Base-by-base conservation (phyloP, 805 yeast genomes). In the Hanseniaspora occidentalis region DNA sequence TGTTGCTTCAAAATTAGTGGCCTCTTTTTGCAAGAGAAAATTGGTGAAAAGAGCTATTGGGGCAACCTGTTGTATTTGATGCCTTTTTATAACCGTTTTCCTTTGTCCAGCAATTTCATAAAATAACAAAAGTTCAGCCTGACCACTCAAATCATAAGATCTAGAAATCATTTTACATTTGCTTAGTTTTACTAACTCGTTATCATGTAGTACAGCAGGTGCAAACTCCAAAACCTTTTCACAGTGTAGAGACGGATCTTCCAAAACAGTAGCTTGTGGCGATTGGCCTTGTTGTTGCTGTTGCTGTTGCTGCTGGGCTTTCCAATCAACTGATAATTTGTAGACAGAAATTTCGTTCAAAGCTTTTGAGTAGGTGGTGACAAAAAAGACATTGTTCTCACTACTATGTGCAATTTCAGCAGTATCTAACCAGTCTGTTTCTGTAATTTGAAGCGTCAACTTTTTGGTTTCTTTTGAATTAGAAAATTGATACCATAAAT, bases 401-500 rank as follows among this genome's bases (percentile, higher is more conserved):
- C 47, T 50, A 33, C 58, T 52, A 20, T 61, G 60, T 1, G 62
- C 56, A 24, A 58, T 48, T 35, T 52, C 53, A 5, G 60, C 60
- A 44, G 45, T 48, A 34, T 54, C 50, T 17, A 60, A 39, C 59
- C 62, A 56, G 20, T 57, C 59, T 11, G 51, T 39, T 36, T 56
- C 61, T 27, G 55, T 52, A 4, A 40, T 40, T 19, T 58, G 61
- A 20, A 56, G 41, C 1, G 58, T 52, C 1, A 58, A 53, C 40
- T 60, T 60, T 37, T 58, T 60, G 41, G 57, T 60, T 39, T 57
- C 62, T 37, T 58, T 60, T 2, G 64, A 60, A 40, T 60, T 60
- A 10, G 63, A 60, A 38, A 60, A 56, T 41, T 60, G 63, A 37
- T 60, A 60, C 64, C 64, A 60, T 35, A 60, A 56, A 42, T 57